A percentile compares a stretch with the other conserved stretches of the same genome.
These are phyloP conservation scores for Heterobasidion parviporum DNA, from an alignment of 1,284 basidiomycete species.

Conservation along the genomic window DNA sequence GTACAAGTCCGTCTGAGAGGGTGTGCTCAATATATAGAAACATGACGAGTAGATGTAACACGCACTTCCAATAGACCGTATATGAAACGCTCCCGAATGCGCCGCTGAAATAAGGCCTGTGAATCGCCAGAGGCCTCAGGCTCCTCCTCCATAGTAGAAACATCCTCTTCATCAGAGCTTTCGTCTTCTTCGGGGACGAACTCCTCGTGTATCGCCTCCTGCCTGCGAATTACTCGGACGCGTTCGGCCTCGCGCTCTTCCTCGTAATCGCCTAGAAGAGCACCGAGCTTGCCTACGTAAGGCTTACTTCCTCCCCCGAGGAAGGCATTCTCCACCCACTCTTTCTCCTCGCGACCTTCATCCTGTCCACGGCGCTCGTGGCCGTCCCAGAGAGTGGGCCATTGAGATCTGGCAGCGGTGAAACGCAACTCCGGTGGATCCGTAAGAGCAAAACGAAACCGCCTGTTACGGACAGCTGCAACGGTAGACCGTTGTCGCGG, in stretches of 20 bases:
- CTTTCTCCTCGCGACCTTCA: conserved; percentile 55
- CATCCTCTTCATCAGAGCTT: conserved; percentile 40
- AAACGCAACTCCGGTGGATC: conserved; percentile 48
- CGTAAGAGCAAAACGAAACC: conserved; percentile 48
- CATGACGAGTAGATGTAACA: conserved; percentile 2
- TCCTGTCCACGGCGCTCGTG: conserved; percentile 35
- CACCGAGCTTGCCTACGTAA: conserved; percentile 62
- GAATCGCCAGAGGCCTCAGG: conserved; percentile 21
- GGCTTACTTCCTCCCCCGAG: conserved; percentile 41
- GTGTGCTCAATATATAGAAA: neutral
- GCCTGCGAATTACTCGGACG: conserved; percentile 37
- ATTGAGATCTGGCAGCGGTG: conserved; percentile 39
- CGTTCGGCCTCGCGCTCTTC: conserved; percentile 66
- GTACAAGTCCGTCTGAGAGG: conserved; percentile 55
- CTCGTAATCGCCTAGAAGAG: conserved; percentile 59
- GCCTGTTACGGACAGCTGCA: conserved; percentile 57
- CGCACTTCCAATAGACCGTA: conserved; percentile 69
- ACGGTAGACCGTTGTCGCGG: conserved; percentile 60
- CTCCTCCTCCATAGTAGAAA: conserved; percentile 16
- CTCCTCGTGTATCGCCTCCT: conserved; percentile 31
- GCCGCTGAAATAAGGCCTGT: conserved; percentile 46
- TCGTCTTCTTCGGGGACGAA: conserved; percentile 62
- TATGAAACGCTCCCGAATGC: conserved; percentile 61
- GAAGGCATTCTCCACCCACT: conserved; percentile 59
- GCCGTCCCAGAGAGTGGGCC: conserved; percentile 60